Conservation (phyloP, 345 rosid genomes). For the Citrus sp. region DNA sequence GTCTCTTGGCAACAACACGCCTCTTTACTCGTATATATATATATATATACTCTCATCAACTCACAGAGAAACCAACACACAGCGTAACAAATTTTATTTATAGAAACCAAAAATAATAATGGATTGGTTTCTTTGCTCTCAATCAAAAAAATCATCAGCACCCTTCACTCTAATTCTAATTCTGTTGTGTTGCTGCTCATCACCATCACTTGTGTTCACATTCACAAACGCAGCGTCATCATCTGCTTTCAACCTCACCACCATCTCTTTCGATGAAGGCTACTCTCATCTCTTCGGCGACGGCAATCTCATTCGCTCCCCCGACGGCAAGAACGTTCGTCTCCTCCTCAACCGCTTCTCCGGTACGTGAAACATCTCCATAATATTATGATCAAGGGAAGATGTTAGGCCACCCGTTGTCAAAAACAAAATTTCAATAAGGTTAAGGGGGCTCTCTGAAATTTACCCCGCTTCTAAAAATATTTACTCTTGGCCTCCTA, state of each 20-base stretch:
- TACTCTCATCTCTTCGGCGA: slow-evolving; percentile 86
- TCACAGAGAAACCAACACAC: background rate
- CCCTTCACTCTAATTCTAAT: background rate
- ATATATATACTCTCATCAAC: background rate
- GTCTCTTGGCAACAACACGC: background rate
- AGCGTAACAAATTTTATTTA: background rate
- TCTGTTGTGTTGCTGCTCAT: background rate
- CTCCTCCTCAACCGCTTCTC: slow-evolving; percentile 83
- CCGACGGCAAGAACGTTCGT: slow-evolving; percentile 66
- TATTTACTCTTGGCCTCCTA: too few relatives aligned
- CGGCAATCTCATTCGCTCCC: slow-evolving; percentile 71
- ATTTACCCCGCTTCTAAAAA: too few relatives aligned
- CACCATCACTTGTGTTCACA: background rate
- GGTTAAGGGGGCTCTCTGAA: too few relatives aligned
- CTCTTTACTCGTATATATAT: background rate
- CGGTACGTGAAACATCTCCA: slow-evolving; percentile 32
- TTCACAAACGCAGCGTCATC: background rate
- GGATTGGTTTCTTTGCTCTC: slow-evolving; percentile 9
- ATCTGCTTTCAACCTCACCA: slow-evolving; percentile 41
- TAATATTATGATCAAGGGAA: too few relatives aligned
- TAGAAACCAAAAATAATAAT: background rate
- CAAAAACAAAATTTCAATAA: too few relatives aligned
- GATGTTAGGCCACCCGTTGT: too few relatives aligned
- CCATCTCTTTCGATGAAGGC: slow-evolving; percentile 73
- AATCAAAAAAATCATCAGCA: background rate